Conservation (phyloP, 306 rosid genomes). For the Fragaria vesca region DNA sequence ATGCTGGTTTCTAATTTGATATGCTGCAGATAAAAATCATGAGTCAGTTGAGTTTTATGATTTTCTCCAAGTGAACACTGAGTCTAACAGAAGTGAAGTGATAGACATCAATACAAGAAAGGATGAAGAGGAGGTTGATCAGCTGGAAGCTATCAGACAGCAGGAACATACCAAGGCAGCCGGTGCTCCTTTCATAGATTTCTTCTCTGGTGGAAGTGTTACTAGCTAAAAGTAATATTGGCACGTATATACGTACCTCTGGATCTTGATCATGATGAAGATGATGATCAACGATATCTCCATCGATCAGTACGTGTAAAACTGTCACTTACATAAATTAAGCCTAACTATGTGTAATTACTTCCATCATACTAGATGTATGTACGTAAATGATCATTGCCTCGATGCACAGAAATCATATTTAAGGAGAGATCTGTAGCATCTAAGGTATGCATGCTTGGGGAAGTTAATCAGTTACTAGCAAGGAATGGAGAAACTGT, state of each 20-base stretch:
- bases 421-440: neutral
- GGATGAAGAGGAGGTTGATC: constrained; percentile 81
- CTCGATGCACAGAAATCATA: neutral
- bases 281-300: constrained; percentile 19
- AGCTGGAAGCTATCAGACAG: constrained; percentile 28
- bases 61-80: constrained; percentile 73
- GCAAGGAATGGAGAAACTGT: neutral
- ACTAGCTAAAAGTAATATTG: neutral
- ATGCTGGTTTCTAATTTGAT: neutral
- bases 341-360: neutral
- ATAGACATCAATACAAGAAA: constrained; percentile 51
- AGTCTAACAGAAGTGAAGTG: constrained; percentile 75
- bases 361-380: neutral
- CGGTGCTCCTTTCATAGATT: constrained; percentile 51
- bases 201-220: constrained; percentile 47
- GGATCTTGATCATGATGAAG: constrained; percentile 14
- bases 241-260: neutral
- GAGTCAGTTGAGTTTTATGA: constrained; percentile 67
- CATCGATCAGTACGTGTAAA: constrained; percentile 9
- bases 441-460: neutral
- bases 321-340: constrained; percentile 2
- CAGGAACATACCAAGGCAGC: constrained; percentile 32
- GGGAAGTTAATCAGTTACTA: neutral
- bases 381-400: neutral
- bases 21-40: constrained; percentile 52